Evolutionary conservation across 768 basidiomycete species (phyloP), one percentile per base, ranked within the genome.

Genomic region (Agrocybe praecox): DNA sequence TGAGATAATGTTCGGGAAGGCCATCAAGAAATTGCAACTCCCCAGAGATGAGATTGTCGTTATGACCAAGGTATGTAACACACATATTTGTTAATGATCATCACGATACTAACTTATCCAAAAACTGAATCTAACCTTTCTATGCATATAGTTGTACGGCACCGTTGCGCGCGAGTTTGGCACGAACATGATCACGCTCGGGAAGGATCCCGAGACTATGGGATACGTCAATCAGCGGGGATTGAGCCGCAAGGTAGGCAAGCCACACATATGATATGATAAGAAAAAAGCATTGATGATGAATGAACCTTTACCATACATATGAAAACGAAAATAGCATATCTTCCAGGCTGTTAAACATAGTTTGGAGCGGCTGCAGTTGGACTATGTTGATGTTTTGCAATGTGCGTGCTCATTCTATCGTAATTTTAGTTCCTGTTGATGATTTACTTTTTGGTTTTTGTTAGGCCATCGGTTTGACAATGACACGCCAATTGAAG

Each of bases 1-100:
- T 0, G 91, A 92, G 66, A 66, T 80, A 46, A 79, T 90, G 53
- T 74, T 90, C 19, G 90, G 90, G 10, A 86, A 88, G 62, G 88
- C 84, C 1, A 85, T 93, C 72, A 88, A 87, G 64, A 64, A 83
- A 58, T 76, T 83, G 60, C 66, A 84, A 18, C 74, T 89, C 6
- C 88, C 89, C 19, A 81, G 91, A 2, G 86, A 88, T 12, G 83
- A 87, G 60, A 83, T 92, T 51, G 90, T 93, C n/a, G 80, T 93
- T 11, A 80, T 92, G 77, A 91, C 91, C 52, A 92, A 93, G 74
- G 84, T 83, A 55, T 61, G 56, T 29, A n/a, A n/a, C n/a, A n/a
- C n/a, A n/a, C n/a, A n/a, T 21, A 6, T 21, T 32, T 11, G 36
- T 47, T 7, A 18, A 34, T 17, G 21, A n/a, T 17, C 15, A 14